A percentile compares a stretch with the other conserved stretches of the same genome.
phyloP scores from a whole-genome alignment of 2,329 filamentous ascomycete genomes.

The Cytospora schulzeri region DNA sequence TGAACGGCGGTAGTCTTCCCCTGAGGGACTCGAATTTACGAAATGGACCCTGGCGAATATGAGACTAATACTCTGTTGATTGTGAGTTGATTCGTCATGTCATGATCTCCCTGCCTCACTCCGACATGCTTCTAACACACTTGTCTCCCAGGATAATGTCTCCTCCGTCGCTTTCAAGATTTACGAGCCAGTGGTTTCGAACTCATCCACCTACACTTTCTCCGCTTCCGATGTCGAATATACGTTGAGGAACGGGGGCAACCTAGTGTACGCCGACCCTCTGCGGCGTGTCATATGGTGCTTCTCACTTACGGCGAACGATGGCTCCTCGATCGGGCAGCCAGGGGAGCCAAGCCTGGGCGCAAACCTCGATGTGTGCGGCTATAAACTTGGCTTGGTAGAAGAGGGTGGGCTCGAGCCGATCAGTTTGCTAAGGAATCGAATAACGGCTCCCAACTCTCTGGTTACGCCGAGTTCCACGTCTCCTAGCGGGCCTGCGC shows the following conservation, averaged over 20 bases:
- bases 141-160: constrained; percentile 53
- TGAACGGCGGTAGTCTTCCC: constrained; percentile 28
- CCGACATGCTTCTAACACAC: constrained; percentile 26
- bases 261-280: constrained; percentile 56
- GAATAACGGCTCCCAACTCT: constrained; percentile 42
- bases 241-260: constrained; percentile 53
- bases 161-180: constrained; percentile 57
- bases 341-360: constrained; percentile 37
- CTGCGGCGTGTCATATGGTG: constrained; percentile 55
- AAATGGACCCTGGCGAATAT: constrained; percentile 66
- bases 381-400: constrained; percentile 46
- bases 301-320: constrained; percentile 52
- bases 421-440: constrained; percentile 48
- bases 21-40: constrained; percentile 38
- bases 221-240: constrained; percentile 55
- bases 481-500: constrained; percentile 43
- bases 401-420: constrained; percentile 57
- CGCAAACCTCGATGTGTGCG: constrained; percentile 46
- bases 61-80: constrained; percentile 63
- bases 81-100: constrained; percentile 42
- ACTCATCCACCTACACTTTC: constrained; percentile 47
- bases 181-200: constrained; percentile 52
- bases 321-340: constrained; percentile 36
- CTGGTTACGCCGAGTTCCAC: constrained; percentile 51
- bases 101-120: constrained; percentile 1